These are phyloP conservation scores for Pseudogymnoascus sp. DNA, from an alignment of 2,329 filamentous ascomycete genomes.

Conservation along the genomic window DNA sequence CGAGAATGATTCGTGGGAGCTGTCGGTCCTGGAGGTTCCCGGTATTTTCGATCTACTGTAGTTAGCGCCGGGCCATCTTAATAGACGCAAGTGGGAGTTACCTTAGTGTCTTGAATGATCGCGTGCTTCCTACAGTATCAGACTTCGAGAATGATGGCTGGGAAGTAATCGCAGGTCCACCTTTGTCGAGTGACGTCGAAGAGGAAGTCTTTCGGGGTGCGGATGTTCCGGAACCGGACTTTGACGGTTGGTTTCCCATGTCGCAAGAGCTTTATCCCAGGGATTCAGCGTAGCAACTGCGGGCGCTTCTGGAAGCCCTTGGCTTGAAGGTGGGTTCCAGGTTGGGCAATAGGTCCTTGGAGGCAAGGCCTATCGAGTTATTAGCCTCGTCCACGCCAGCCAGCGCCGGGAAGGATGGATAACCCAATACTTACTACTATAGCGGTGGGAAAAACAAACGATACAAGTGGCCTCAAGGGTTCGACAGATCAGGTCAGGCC, in stretches of 20 bases:
- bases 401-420: not conserved
- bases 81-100: not conserved
- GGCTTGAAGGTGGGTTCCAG: conserved; percentile 6
- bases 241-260: conserved; percentile 72
- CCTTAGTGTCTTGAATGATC: conserved; percentile 71
- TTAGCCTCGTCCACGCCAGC: not conserved
- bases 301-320: not conserved
- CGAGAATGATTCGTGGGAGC: conserved; percentile 67
- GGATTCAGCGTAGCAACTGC: conserved; percentile 6
- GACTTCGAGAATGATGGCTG: conserved; percentile 89
- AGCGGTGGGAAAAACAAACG: not conserved
- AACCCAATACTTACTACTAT: conserved; percentile 3
- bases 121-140: conserved; percentile 85
- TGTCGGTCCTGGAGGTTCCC: conserved; percentile 60
- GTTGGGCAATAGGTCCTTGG: conserved; percentile 10
- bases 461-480: not conserved
- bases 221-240: conserved; percentile 22
- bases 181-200: conserved; percentile 24
- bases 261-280: conserved; percentile 17
- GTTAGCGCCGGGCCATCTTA: not conserved
- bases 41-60: conserved; percentile 69
- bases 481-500: not conserved
- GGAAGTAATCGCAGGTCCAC: conserved; percentile 50
- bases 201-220: conserved; percentile 25
- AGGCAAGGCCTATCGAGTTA: conserved; percentile 2